A percentile compares a stretch with the other conserved stretches of the same genome.
Evolutionary conservation across 306 rosid genomes (phyloP).

Genomic region (Gillenia trifoliata): DNA sequence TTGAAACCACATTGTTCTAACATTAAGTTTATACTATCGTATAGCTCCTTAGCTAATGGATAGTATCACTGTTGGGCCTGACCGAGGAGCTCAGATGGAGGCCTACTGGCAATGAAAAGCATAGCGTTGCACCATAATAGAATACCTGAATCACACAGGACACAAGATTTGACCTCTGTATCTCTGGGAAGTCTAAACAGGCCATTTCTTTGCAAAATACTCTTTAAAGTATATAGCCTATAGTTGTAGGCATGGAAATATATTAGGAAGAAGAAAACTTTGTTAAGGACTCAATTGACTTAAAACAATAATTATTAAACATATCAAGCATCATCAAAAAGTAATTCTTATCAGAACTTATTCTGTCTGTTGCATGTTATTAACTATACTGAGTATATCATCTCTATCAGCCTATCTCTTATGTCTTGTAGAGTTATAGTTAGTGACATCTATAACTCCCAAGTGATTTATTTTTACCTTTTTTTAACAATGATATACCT

Average conservation of each 20-base stretch:
- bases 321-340: too few species aligned
- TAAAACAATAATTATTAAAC: too few species aligned
- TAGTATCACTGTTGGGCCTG: too few species aligned
- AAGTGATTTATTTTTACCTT: not conserved
- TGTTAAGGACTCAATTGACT: not conserved
- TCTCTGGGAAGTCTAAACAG: slow-evolving; percentile 84
- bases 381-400: not conserved
- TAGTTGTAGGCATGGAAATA: slow-evolving; percentile 19
- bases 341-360: not conserved
- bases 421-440: too few species aligned
- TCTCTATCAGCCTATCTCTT: not conserved
- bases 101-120: not conserved
- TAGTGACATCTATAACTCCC: too few species aligned
- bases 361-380: not conserved
- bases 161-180: slow-evolving; percentile 91
- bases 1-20: not conserved
- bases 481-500: not conserved
- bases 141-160: slow-evolving; percentile 84
- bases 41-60: too few species aligned
- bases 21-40: not conserved
- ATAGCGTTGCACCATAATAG: slow-evolving; percentile 7
- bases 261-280: not conserved
- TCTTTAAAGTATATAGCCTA: slow-evolving; percentile 96
- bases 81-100: too few species aligned
- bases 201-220: slow-evolving; percentile 68